phyloP scores from a whole-genome alignment of 768 basidiomycete genomes.

The Hypsizygus marmoreus region DNA sequence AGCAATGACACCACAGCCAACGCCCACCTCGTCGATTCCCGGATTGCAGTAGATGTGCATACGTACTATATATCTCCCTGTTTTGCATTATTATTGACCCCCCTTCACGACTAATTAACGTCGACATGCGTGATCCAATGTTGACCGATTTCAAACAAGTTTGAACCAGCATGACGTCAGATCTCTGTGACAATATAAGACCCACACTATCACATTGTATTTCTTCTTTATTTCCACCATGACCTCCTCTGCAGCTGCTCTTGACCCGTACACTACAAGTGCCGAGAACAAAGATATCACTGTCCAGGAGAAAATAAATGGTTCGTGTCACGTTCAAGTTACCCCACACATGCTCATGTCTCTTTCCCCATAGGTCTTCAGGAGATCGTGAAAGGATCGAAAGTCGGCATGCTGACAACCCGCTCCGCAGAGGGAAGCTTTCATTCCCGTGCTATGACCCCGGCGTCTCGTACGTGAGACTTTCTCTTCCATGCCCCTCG shows the following conservation, averaged over 20 bases:
- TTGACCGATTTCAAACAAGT: too few species aligned
- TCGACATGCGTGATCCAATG: neutral
- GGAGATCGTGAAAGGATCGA: constrained; percentile 59
- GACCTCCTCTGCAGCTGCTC: constrained; percentile 30
- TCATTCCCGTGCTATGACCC: constrained; percentile 83
- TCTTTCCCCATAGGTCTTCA: constrained; percentile 56
- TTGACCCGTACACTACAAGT: constrained; percentile 75
- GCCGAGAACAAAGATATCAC: constrained; percentile 60
- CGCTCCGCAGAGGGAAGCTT: constrained; percentile 65
- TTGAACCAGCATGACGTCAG: constrained; percentile 24
- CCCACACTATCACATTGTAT: neutral
- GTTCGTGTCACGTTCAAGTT: constrained; percentile 28
- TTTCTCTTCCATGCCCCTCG: neutral
- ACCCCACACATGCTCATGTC: neutral
- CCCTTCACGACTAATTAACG: constrained; percentile 9
- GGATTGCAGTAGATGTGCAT: constrained; percentile 53
- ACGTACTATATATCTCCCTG: constrained; percentile 30
- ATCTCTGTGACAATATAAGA: constrained; percentile 18
- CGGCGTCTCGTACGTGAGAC: constrained; percentile 55
- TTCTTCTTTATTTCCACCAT: constrained; percentile 10
- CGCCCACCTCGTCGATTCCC: constrained; percentile 39
- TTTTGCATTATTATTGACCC: constrained; percentile 32
- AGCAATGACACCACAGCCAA: constrained; percentile 52
- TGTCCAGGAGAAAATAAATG: constrained; percentile 67
- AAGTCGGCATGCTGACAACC: constrained; percentile 79